Evolutionary conservation across 2,329 filamentous ascomycete species (phyloP), one percentile per base, ranked within the genome.

Genomic region (Talaromyces sp.): DNA sequence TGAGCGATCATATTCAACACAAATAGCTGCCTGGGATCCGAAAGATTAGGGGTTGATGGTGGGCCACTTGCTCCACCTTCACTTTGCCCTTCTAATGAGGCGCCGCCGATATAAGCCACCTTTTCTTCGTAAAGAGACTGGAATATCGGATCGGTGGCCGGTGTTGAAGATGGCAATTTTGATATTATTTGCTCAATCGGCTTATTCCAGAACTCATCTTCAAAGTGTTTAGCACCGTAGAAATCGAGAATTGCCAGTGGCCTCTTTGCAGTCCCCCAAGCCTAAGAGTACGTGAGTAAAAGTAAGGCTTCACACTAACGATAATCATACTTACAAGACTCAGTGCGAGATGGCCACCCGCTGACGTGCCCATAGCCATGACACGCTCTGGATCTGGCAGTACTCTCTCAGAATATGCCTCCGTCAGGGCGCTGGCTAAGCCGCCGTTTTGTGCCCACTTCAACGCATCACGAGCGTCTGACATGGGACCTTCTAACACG

Each of bases 21-120:
- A 21, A 57, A 57, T 46, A 57, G 55, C 41, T 57, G 55, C 10
- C 41, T 26, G 31, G 29, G 43, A 17, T 57, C 55, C 26, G 43
- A 31, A 3, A 57, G 11, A 32, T 49, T n/a, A 32, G 41, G 41
- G 5, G 6, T 17, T 38, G 35, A 7, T 38, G 35, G 35, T 2
- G 35, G 35, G 1, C 35, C 35, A 9, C 35, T 6, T 38, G 35
- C 35, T 38, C 41, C 55, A 38, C 32, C 55, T 50, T 24, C 55
- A 35, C 46, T 51, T 26, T 55, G 53, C 3, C 53, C 53, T 55
- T 55, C 53, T 19, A 55, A 35, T 17, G 53, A 55, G 7, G 24
- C 53, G 3, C 53, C 53, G 10, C 53, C 53, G 14, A 55, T 21
- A 27, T 21, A 55, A 11, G 9, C 13, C 4, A 11, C 29, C 8